These are phyloP conservation scores for Jacaranda copaia DNA, from an alignment of 257 asterid genomes.

Conservation along the genomic window DNA sequence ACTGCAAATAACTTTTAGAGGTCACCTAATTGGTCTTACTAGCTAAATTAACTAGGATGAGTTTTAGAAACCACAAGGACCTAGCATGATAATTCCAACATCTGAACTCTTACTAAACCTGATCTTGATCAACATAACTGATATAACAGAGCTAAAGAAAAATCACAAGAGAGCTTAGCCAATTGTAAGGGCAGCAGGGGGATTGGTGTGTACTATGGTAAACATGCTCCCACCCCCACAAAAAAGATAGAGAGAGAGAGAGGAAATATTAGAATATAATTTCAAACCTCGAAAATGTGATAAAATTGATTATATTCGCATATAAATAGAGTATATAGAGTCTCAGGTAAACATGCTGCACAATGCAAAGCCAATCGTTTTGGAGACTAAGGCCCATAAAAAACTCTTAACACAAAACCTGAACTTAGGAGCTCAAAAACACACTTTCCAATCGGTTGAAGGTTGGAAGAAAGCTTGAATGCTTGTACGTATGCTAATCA, in stretches of 20 bases:
- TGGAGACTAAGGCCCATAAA: too few relatives aligned
- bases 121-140: constrained; percentile 7
- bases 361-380: too few relatives aligned
- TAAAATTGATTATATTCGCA: too few relatives aligned
- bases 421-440: not conserved
- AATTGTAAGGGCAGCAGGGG: not conserved
- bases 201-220: too few relatives aligned
- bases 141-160: not conserved
- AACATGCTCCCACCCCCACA: too few relatives aligned
- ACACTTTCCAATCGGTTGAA: not conserved
- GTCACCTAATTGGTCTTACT: not conserved
- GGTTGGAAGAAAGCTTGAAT: not conserved
- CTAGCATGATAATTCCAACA: not conserved
- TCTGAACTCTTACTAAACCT: not conserved
- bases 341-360: too few relatives aligned
- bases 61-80: not conserved
- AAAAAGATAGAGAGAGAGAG: too few relatives aligned
- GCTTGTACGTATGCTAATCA: not conserved
- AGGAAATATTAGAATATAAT: too few relatives aligned
- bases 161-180: not conserved
- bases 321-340: too few relatives aligned
- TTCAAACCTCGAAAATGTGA: too few relatives aligned
- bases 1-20: constrained; percentile 5
- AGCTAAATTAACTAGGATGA: constrained; percentile 15
- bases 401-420: not conserved